Base-by-base conservation (phyloP, 257 asterid species). In the Gardenia jasminoides region DNA sequence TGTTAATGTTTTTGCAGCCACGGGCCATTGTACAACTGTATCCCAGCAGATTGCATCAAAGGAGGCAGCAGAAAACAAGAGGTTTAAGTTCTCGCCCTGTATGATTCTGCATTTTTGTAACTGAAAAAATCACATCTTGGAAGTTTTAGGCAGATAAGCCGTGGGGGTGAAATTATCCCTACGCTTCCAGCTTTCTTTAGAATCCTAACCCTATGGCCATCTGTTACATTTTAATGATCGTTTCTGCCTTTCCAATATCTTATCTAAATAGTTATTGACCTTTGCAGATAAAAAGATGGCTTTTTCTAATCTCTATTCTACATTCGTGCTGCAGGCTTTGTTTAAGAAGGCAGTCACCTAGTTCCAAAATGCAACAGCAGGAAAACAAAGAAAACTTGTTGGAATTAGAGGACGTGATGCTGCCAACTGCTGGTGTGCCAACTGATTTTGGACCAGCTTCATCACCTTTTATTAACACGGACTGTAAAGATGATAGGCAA, bases 1-100 rank as follows among this genome's bases (percentile, higher is more conserved):
- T 73, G 52, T 24, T 26, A n/a, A 58, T 39, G 26, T 24, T 76
- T 47, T 74, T 88, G 92, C 91, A 94, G 98, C 98, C 66, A 80
- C 88, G 80, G 93, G 96, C 75, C 82, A 89, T 77, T 89, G 93
- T 20, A 46, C 81, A 30, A 58, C 65, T 20, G 12, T 79, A 44
- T 82, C 88, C 52, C 83, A 75, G 81, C 89, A 83, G 68, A 80
- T 36, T 24, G 80, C 80, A 80, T 90, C 83, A 70, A 87, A 89
- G 86, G 96, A 88, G 62, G 79, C 89, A 47, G 87, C 80, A 54
- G 91, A 74, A 74, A 87, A 82, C 86, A 93, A 94, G 89, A 90
- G 98, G 98, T 94, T 75, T 10, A 54, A 28, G 70, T 15, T 16
- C 69, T 28, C 13, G 11, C 15, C 3, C 13, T 43, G 10, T 41